Conservation (phyloP, 148 eudicot species). For the Dysphania ambrosioides region DNA sequence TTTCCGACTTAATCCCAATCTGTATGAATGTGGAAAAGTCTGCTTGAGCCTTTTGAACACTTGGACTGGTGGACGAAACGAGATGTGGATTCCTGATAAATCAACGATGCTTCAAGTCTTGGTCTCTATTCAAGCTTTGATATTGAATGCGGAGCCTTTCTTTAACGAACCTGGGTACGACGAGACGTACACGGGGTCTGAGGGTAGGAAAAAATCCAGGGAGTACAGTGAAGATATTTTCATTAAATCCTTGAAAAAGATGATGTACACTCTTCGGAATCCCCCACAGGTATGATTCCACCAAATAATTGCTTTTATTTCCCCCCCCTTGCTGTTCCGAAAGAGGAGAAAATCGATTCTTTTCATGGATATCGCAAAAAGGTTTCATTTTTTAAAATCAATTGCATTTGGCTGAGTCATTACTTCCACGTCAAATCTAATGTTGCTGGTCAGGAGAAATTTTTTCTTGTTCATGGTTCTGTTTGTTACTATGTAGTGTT, state of each 20-base stretch:
- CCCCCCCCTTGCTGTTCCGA: too few relatives aligned
- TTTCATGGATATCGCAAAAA: too few relatives aligned
- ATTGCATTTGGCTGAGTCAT: too few relatives aligned
- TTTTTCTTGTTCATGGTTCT: too few relatives aligned
- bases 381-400: too few relatives aligned
- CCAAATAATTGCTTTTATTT: too few relatives aligned
- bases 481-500: too few relatives aligned
- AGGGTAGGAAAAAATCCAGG: constrained; percentile 44
- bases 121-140: constrained; percentile 83
- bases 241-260: constrained; percentile 58
- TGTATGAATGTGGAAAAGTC: constrained; percentile 84
- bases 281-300: constrained; percentile 66
- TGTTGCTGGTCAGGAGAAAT: too few relatives aligned
- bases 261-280: constrained; percentile 58
- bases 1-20: constrained; percentile 75
- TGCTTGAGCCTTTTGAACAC: constrained; percentile 90
- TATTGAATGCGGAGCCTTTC: constrained; percentile 71
- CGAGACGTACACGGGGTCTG: constrained; percentile 26
- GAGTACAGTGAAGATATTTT: constrained; percentile 60
- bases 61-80: constrained; percentile 60
- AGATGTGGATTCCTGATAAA: constrained; percentile 67
- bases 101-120: constrained; percentile 94
- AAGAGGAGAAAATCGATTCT: too few relatives aligned
- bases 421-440: too few relatives aligned
- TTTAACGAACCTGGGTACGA: constrained; percentile 87